Base-by-base conservation (phyloP, 225 moss, liverwort and hornwort genomes). In the Pleurozium schreberi region DNA sequence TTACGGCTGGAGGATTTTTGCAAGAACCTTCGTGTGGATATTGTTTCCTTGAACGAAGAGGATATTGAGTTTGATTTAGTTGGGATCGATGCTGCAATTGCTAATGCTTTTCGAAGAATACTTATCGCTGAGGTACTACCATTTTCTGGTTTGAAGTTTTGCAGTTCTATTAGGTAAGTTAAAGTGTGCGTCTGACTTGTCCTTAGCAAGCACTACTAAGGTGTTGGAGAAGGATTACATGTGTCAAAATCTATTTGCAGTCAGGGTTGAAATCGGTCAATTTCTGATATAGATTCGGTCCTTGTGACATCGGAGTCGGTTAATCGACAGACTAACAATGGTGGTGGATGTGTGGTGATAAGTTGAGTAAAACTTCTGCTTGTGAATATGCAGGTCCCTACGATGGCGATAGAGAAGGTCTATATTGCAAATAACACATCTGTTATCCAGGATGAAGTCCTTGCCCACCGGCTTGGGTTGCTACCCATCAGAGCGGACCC, bases 321-420 rank as follows among this genome's bases (percentile, higher is more conserved):
- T n/a, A 55, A n/a, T 60, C 52, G 89, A 75, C 40, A 66, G 45
- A 71, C 42, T 80, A 59, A 22, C 8, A 43, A 27, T n/a, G 74
- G 60, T 65, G 86, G 50, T 65, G 26, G 62, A 76, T 71, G 23
- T 75, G 68, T 47, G 70, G 62, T 50, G 84, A 40, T 42, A 88
- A 60, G 7, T 50, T 78, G 79, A 89, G 59, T 59, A 69, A 38
- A 47, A 81, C 10, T 77, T 79, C 19, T 84, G 63, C 63, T 82
- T 80, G 66, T 87, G 71, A 85, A 77, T 87, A 77, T 89, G 93
- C 96, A 99, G 99, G 96, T 99, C 49, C 99, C 99, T 36, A 99
- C 99, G 14, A 96, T 99, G 95, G 99, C 99, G 22, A 97, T 97
- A 92, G 99, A 99, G 91, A 99, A 99, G 90, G 96, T 99, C 45